phyloP scores from a whole-genome alignment of 2,329 filamentous ascomycete genomes.

The Clarireedia monteithiana region DNA sequence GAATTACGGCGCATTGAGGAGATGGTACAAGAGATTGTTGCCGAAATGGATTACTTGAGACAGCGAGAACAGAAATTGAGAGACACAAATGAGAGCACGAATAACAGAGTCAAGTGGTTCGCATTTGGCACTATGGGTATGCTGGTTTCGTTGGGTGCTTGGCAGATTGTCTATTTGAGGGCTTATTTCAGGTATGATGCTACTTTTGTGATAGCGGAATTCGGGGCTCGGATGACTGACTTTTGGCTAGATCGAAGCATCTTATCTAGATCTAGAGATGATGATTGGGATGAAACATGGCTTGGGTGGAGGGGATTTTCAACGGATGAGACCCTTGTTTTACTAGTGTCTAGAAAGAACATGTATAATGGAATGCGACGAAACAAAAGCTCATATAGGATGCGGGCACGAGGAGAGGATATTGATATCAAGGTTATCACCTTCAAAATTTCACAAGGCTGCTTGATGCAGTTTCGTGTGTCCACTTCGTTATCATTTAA shows the following conservation, averaged over 20 bases:
- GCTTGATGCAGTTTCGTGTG: too few species aligned
- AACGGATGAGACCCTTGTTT: conserved; percentile 19
- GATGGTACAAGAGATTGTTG: conserved; percentile 78
- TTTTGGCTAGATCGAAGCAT: conserved; percentile 52
- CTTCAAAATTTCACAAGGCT: too few species aligned
- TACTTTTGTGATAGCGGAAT: conserved; percentile 3
- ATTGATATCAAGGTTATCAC: too few species aligned
- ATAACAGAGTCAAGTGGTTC: conserved; percentile 98
- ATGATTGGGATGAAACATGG: conserved; percentile 3
- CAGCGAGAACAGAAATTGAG: conserved; percentile 85
- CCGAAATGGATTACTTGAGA: conserved; percentile 94
- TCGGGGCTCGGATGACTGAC: conserved; percentile 11
- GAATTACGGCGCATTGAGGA: conserved; percentile 92
- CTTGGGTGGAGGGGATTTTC: conserved; percentile 8
- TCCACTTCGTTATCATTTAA: too few species aligned
- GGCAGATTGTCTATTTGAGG: conserved; percentile 96
- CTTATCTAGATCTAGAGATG: conserved; percentile 44
- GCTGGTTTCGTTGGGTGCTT: conserved; percentile 79
- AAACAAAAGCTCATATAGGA: not conserved
- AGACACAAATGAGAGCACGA: conserved; percentile 99
- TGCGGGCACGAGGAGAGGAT: too few species aligned
- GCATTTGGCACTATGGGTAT: conserved; percentile 89
- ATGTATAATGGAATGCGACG: conserved; percentile 20
- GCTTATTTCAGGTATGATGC: conserved; percentile 78
- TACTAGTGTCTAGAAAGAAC: conserved; percentile 23